phyloP scores from a whole-genome alignment of 1,284 basidiomycete species.

The Pseudozyma sp. region DNA sequence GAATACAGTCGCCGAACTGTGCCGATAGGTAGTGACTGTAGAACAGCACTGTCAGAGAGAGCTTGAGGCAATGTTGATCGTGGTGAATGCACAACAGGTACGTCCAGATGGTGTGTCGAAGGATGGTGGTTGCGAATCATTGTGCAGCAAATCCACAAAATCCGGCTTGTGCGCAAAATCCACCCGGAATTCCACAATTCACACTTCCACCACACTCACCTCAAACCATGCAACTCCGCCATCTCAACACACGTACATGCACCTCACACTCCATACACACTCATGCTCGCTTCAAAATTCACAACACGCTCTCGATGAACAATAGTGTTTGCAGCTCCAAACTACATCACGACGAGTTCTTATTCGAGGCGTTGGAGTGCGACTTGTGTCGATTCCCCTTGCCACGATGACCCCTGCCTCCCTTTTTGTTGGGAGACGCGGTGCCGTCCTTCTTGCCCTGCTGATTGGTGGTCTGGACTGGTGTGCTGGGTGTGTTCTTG shows the following conservation, averaged over 20 bases:
- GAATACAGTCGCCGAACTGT: not conserved
- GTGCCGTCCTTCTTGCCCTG: slow-evolving; percentile 24
- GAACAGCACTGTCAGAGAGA: no score
- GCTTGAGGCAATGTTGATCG: no score
- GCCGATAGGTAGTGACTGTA: no score
- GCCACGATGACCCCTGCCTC: slow-evolving; percentile 20
- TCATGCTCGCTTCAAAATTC: not conserved
- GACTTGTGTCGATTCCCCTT: slow-evolving; percentile 42
- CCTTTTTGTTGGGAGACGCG: slow-evolving; percentile 23
- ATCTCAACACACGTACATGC: no score
- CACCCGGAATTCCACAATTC: not conserved
- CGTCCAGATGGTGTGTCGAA: not conserved
- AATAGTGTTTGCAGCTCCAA: not conserved
- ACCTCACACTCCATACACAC: not conserved
- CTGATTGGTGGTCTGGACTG: slow-evolving; percentile 5
- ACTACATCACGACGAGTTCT: slow-evolving; percentile 9
- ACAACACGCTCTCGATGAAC: not conserved
- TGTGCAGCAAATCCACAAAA: not conserved
- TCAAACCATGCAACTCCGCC: no score
- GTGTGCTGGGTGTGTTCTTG: slow-evolving; percentile 1
- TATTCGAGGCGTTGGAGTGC: slow-evolving; percentile 24
- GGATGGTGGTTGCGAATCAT: not conserved
- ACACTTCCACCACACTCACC: no score
- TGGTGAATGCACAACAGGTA: not conserved
- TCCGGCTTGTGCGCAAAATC: slow-evolving; percentile 32